These are phyloP conservation scores for Austroboletus festivus DNA, from an alignment of 768 basidiomycete species.

Conservation along the genomic window DNA sequence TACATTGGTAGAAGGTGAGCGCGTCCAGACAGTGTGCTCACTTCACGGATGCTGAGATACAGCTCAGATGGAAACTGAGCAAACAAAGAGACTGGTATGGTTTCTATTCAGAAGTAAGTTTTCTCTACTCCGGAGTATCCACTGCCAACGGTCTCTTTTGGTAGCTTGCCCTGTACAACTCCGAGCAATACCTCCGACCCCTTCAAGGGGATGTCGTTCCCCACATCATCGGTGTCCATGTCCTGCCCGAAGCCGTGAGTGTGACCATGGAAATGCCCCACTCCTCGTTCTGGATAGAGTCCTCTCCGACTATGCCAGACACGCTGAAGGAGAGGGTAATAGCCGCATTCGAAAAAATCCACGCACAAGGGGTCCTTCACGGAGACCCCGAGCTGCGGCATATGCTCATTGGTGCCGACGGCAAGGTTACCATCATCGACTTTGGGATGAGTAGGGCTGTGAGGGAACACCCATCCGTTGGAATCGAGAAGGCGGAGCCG, in stretches of 20 bases:
- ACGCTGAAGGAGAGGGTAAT: constrained; percentile 52
- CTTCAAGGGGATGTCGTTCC: constrained; percentile 56
- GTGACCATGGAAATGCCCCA: constrained; percentile 55
- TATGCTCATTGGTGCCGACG: constrained; percentile 54
- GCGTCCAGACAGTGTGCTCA: not conserved
- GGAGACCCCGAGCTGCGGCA: constrained; percentile 47
- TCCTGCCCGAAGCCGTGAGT: constrained; percentile 37
- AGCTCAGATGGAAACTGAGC: constrained; percentile 31
- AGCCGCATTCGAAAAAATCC: constrained; percentile 47
- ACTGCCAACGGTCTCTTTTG: not conserved
- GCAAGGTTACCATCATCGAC: constrained; percentile 51
- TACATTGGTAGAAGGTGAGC: constrained; percentile 39
- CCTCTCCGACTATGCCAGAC: constrained; percentile 54
- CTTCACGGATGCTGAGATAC: constrained; percentile 2
- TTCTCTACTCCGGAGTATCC: constrained; percentile 10
- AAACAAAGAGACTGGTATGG: constrained; percentile 36
- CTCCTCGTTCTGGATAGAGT: constrained; percentile 58
- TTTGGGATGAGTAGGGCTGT: constrained; percentile 43
- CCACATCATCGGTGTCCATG: constrained; percentile 47
- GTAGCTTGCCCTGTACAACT: constrained; percentile 53
- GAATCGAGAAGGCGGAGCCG: constrained; percentile 35
- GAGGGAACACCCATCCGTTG: constrained; percentile 30
- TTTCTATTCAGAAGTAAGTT: constrained; percentile 38
- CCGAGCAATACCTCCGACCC: constrained; percentile 41
- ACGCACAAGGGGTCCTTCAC: constrained; percentile 46